Conservation (phyloP, 2,329 filamentous ascomycete species). For the Magnaporthiopsis poae region DNA sequence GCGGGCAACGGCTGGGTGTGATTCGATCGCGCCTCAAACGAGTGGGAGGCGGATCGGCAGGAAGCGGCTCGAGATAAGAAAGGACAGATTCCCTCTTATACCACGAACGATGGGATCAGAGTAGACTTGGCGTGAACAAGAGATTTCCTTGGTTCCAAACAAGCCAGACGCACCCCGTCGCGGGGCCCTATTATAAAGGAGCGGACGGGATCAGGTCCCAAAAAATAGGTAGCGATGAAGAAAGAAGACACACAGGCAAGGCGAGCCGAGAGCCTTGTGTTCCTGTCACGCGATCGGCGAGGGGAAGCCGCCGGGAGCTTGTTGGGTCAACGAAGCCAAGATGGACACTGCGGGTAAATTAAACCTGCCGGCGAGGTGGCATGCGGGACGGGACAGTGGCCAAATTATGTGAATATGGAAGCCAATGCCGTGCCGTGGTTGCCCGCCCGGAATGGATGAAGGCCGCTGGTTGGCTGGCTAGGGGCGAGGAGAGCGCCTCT, state of each 20-base stretch:
- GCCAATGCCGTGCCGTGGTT: constrained; percentile 9
- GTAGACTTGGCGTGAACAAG: background rate
- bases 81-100: background rate
- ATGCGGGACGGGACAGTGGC: no score
- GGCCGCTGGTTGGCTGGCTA: background rate
- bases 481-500: background rate
- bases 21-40: background rate
- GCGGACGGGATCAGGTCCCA: background rate
- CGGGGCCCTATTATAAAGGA: background rate
- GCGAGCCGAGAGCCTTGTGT: background rate
- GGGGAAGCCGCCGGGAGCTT: background rate
- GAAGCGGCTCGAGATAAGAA: background rate
- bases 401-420: constrained; percentile 9
- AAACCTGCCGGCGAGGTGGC: background rate
- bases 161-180: background rate
- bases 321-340: background rate
- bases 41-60: background rate
- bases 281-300: background rate
- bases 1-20: background rate
- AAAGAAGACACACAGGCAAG: background rate
- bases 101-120: background rate
- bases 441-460: background rate
- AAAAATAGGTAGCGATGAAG: background rate
- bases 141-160: background rate
- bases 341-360: background rate